Conservation (phyloP, 2,329 filamentous ascomycete genomes). For the Fusarium ambrosium region DNA sequence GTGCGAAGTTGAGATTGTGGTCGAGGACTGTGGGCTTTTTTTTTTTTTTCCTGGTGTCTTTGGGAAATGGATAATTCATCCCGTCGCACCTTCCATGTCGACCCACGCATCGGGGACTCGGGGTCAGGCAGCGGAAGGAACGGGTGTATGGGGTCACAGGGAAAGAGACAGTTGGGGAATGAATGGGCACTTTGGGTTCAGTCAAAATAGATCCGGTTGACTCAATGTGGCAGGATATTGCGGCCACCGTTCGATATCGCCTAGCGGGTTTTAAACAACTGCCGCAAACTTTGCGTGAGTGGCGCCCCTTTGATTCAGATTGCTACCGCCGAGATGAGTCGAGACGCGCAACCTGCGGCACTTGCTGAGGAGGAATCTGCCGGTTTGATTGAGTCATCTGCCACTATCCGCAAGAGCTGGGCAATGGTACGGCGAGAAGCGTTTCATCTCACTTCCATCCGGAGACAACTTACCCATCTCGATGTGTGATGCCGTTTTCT, state of each 20-base stretch:
- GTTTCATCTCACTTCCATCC: background rate
- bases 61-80: background rate
- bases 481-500: background rate
- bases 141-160: background rate
- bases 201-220: background rate
- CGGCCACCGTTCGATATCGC: background rate
- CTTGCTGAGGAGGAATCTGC: background rate
- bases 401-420: background rate
- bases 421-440: background rate
- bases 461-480: background rate
- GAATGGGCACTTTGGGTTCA: background rate
- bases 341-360: background rate
- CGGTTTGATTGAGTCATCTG: background rate
- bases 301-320: background rate
- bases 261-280: background rate
- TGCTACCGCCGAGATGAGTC: background rate
- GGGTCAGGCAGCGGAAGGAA: background rate
- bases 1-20: slow-evolving; percentile 11
- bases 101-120: slow-evolving; percentile 9
- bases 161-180: background rate
- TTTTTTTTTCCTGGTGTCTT: background rate
- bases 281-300: slow-evolving; percentile 2
- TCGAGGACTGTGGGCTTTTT: slow-evolving; percentile 16
- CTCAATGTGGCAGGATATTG: background rate
- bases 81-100: background rate